Percentiles rank a stretch among this genome's conserved stretches.
These are phyloP conservation scores for Climacium dendroides DNA, from an alignment of 225 moss, liverwort and hornwort genomes.

Conservation along the genomic window DNA sequence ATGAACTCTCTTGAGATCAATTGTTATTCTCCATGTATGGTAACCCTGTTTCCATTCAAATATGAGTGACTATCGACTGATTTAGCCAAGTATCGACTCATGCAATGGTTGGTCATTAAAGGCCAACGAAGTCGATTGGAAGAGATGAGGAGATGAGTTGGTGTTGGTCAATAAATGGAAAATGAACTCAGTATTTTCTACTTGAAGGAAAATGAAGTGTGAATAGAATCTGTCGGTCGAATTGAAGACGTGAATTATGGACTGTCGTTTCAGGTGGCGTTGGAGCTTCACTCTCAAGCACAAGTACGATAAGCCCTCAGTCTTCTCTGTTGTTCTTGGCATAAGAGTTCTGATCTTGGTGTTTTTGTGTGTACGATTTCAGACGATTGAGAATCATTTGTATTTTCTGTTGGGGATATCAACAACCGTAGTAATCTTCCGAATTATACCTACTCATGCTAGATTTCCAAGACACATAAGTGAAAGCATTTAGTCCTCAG, in stretches of 20 bases:
- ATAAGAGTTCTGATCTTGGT: too few species aligned
- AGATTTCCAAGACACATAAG: not conserved
- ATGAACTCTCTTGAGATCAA: too few species aligned
- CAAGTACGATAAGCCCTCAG: conserved; percentile 4
- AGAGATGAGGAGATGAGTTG: not conserved
- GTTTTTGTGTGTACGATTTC: not conserved
- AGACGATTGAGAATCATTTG: not conserved
- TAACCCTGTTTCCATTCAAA: not conserved
- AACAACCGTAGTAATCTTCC: not conserved
- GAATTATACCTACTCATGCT: not conserved
- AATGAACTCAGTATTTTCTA: not conserved
- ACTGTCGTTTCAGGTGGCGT: conserved; percentile 24
- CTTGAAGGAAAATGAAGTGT: not conserved
- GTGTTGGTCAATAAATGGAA: not conserved
- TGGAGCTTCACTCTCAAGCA: conserved; percentile 29
- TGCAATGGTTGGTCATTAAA: not conserved
- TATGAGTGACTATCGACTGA: not conserved
- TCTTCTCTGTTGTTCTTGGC: not conserved
- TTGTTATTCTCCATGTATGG: too few species aligned
- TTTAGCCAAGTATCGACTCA: not conserved
- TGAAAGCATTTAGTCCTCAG: not conserved
- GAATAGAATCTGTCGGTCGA: not conserved
- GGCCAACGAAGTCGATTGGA: not conserved
- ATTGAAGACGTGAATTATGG: not conserved
- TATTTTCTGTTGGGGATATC: not conserved